Percentiles rank a stretch among this genome's conserved stretches.
Conservation (phyloP, 2,329 filamentous ascomycete genomes). For the Claviceps pazoutovae region DNA sequence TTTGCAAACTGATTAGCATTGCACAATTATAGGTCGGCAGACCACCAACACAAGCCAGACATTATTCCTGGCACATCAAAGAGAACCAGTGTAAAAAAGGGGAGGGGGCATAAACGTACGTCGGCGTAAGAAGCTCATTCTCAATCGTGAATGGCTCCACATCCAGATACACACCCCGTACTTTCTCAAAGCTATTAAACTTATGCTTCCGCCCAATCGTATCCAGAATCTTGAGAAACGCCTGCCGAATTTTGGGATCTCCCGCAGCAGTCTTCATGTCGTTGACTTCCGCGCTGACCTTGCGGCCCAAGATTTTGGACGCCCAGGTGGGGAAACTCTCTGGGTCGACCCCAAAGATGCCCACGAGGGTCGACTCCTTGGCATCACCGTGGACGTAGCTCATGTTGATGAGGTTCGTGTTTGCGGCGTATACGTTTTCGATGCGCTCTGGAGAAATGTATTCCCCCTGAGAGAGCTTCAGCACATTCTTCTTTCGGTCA, state of each 20-base stretch:
- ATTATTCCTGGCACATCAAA: not conserved
- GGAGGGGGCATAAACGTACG: conserved; percentile 42
- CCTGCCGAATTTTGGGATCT: conserved; percentile 57
- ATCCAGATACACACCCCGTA: conserved; percentile 59
- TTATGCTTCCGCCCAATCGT: conserved; percentile 68
- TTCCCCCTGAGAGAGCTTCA: conserved; percentile 94
- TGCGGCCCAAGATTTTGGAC: conserved; percentile 57
- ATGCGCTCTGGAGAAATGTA: conserved; percentile 96
- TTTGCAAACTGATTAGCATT: conserved; percentile 8
- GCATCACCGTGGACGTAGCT: conserved; percentile 87
- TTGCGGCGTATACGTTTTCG: conserved; percentile 84
- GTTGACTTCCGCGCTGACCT: conserved; percentile 49
- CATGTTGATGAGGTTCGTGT: conserved; percentile 60
- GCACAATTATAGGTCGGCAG: not conserved
- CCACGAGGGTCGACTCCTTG: conserved; percentile 68
- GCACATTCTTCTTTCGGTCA: conserved; percentile 96
- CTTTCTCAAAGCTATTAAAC: conserved; percentile 82
- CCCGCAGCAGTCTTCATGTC: conserved; percentile 53
- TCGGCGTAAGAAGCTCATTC: conserved; percentile 78
- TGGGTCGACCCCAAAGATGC: conserved; percentile 76
- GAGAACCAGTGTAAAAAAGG: not conserved
- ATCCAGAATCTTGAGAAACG: conserved; percentile 67
- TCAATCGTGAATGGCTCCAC: conserved; percentile 87
- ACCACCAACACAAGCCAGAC: too few relatives aligned
- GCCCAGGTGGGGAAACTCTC: conserved; percentile 72